phyloP scores from a whole-genome alignment of 495 filamentous ascomycete species.

The Bombardia bombarda region DNA sequence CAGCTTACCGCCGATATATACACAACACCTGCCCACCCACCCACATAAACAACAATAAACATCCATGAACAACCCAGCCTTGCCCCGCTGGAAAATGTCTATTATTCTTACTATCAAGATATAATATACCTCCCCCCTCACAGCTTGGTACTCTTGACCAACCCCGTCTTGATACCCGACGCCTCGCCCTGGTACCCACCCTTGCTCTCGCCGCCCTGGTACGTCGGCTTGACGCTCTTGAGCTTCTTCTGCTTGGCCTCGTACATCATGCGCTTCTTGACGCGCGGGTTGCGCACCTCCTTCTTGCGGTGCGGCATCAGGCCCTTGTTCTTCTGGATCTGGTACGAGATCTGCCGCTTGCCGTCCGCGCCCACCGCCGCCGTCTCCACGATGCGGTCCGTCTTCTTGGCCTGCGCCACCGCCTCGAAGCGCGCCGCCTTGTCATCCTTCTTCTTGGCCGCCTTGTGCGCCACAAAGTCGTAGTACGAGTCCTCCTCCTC shows the following conservation, averaged over 20 bases:
- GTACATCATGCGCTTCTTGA: slow-evolving; percentile 95
- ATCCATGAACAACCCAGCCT: no score
- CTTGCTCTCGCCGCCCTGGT: slow-evolving; percentile 77
- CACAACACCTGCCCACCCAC: no score
- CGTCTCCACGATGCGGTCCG: slow-evolving; percentile 51
- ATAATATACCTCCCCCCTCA: no score
- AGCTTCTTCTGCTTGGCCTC: slow-evolving; percentile 95
- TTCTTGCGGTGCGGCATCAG: slow-evolving; percentile 83
- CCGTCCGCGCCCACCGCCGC: slow-evolving; percentile 61
- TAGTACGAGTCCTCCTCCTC: slow-evolving; percentile 77
- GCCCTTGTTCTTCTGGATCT: slow-evolving; percentile 96
- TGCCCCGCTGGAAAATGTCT: no score
- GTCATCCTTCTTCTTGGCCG: slow-evolving; percentile 66
- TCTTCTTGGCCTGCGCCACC: slow-evolving; percentile 32
- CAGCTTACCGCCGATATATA: no score
- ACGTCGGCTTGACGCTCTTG: slow-evolving; percentile 69
- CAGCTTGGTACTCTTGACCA: slow-evolving; percentile 92
- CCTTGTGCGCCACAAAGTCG: slow-evolving; percentile 66
- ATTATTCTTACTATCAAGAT: no score
- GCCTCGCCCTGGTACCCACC: slow-evolving; percentile 88
- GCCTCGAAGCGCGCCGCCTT: slow-evolving; percentile 46
- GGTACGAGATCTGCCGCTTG: slow-evolving; percentile 82
- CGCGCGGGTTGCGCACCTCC: slow-evolving; percentile 84
- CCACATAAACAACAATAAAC: no score
- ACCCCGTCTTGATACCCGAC: slow-evolving; percentile 88